A percentile compares a stretch with the other conserved stretches of the same genome.
Conservation (phyloP, 2,329 filamentous ascomycete genomes). For the Colletotrichum phormii region DNA sequence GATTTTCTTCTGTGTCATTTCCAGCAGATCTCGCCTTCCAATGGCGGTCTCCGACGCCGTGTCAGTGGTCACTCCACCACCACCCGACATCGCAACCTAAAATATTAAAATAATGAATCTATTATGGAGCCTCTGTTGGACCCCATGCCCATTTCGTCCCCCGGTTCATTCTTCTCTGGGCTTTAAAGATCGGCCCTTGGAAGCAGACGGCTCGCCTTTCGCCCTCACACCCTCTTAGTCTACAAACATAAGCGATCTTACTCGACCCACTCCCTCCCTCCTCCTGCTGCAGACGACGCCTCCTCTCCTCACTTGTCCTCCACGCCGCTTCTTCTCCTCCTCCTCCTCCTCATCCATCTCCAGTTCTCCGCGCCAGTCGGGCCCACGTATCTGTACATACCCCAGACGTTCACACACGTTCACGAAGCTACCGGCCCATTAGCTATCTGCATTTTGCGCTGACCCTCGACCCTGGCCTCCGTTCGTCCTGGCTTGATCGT, state of each 20-base stretch:
- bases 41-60: slow-evolving; percentile 17
- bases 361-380: slow-evolving; percentile 30
- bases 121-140: slow-evolving; percentile 20
- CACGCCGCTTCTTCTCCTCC: neutral
- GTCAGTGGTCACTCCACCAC: slow-evolving; percentile 29
- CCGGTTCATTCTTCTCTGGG: slow-evolving; percentile 19
- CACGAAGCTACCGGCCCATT: slow-evolving; percentile 25
- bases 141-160: slow-evolving; percentile 27
- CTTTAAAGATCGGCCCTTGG: slow-evolving; percentile 35
- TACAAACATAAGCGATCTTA: slow-evolving; percentile 4
- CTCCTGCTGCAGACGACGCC: slow-evolving; percentile 24
- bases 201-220: slow-evolving; percentile 8
- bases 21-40: neutral
- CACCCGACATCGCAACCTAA: slow-evolving; percentile 23
- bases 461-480: slow-evolving; percentile 25
- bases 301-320: slow-evolving; percentile 4
- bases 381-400: slow-evolving; percentile 32
- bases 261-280: slow-evolving; percentile 36
- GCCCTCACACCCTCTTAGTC: slow-evolving; percentile 3
- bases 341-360: slow-evolving; percentile 18
- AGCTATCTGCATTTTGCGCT: slow-evolving; percentile 26
- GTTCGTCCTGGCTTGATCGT: slow-evolving; percentile 23
- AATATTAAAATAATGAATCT: slow-evolving; percentile 21
- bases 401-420: slow-evolving; percentile 26
- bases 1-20: slow-evolving; percentile 1